Base-by-base conservation (phyloP, 192 early-diverging fungal species). In the Diversispora epigaea region DNA sequence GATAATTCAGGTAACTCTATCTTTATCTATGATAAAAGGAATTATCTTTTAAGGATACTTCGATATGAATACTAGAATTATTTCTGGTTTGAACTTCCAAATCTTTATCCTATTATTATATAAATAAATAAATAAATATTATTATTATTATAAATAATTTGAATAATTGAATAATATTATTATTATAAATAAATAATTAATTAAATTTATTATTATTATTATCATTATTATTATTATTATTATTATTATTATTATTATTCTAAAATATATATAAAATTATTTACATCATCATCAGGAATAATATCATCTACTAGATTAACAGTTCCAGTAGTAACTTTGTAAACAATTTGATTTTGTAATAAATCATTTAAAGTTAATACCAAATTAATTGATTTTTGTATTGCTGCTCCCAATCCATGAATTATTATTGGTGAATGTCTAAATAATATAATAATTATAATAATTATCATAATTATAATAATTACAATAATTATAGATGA, bases 331-430 rank as follows among this genome's bases (percentile, higher is more conserved):
- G 85, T 86, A 22, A 88, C 83, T 19, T 91, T 86, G 68, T 87
- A 84, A 50, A 81, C 77, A 25, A 89, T 82, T 78, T 90, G 86
- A 62, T 84, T 79, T n/a, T 82, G 80, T 44, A 88, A 80, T 11
- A 85, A 79, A n/a, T 79, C 80, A 64, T 89, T 87, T 55, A 91
- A 73, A 4, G 84, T 81, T 73, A 91, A 79, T 14, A 93, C 90
- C 21, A 94, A 83, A 46, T 83, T 78, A 50, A 93, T 86, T 0
- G 93, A 89, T 22, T 84, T 84, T 21, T 84, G 84, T 15, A 94
- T 90, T 17, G 91, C 88, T 17, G 91, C 89, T 40, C 94, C 93
- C 52, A 95, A 85, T 21, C 90, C 94, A 71, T 94, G 94, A 25
- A 95, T 84, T 6, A 87, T 88, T 6, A 95, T 86, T 19, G 77